A percentile compares a stretch with the other conserved stretches of the same genome.
Evolutionary conservation across 2,329 filamentous ascomycete genomes (phyloP).

Genomic region (Aspergillus sp.): DNA sequence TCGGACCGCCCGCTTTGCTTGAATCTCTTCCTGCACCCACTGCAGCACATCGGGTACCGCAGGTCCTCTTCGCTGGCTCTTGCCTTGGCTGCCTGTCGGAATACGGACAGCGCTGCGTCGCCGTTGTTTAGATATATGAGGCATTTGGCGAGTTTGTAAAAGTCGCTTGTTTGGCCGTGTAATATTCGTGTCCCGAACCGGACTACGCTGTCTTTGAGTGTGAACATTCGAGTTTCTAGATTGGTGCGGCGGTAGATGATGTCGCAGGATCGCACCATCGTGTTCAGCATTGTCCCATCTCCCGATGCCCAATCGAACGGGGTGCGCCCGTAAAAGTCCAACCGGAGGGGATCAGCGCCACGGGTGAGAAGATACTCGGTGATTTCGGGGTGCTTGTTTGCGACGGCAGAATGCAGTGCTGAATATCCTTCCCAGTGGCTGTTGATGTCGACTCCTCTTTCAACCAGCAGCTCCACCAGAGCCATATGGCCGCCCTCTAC

Average conservation of each 20-base stretch:
- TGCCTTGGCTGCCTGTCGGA: not conserved
- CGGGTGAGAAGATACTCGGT: not conserved
- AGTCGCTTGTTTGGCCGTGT: not conserved
- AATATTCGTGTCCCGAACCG: not conserved
- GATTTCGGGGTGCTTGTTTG: not conserved
- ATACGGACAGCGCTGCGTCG: not conserved
- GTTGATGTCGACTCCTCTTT: not conserved
- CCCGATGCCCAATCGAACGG: not conserved
- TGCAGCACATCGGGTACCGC: slow-evolving; percentile 2
- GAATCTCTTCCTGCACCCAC: not conserved
- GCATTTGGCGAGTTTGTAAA: slow-evolving; percentile 7
- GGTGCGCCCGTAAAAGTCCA: not conserved
- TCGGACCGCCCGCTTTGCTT: not conserved
- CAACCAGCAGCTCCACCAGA: not conserved
- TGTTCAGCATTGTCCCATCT: not conserved
- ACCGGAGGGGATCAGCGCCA: not conserved
- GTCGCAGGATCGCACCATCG: not conserved
- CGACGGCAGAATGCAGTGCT: not conserved
- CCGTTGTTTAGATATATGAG: not conserved
- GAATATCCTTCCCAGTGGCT: not conserved
- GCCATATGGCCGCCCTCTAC: not conserved
- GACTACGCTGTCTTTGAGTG: not conserved
- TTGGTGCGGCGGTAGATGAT: not conserved
- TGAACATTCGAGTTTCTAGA: not conserved
- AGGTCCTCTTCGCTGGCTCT: not conserved